Evolutionary conservation across 345 rosid genomes (phyloP).

Genomic region (Kernera saxatilis): DNA sequence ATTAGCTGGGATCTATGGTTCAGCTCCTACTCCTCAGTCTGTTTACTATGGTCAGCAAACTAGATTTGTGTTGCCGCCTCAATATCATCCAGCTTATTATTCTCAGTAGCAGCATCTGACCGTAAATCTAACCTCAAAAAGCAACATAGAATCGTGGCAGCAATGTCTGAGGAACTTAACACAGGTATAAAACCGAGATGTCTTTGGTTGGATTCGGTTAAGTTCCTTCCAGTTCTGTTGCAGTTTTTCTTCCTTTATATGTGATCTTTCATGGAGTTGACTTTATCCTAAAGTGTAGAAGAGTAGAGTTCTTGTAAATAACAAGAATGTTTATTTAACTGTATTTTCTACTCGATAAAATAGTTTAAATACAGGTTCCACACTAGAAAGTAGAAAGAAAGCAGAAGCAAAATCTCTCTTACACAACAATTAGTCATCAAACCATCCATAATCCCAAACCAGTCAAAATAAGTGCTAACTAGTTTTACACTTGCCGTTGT

Average conservation of each 20-base stretch:
- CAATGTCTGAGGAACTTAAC: neutral
- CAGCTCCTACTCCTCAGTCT: conserved; percentile 37
- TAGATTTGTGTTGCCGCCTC: conserved; percentile 44
- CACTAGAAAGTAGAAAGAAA: conserved; percentile 10
- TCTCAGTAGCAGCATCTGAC: conserved; percentile 45
- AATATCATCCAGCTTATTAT: conserved; percentile 45
- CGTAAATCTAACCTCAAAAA: conserved; percentile 21
- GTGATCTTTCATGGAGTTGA: neutral
- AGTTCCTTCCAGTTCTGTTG: too few species aligned
- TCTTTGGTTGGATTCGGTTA: too few species aligned
- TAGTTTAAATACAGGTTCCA: neutral
- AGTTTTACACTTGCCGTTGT: neutral
- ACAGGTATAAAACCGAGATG: too few species aligned
- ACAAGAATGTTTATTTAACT: neutral
- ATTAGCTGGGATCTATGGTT: conserved; percentile 33
- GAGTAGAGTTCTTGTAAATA: neutral
- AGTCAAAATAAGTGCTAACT: neutral
- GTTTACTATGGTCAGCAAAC: conserved; percentile 38
- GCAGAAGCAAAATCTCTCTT: neutral
- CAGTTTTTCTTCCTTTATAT: too few species aligned
- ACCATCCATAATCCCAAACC: neutral
- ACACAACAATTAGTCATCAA: neutral
- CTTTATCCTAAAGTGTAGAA: conserved; percentile 15
- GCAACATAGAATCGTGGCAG: conserved; percentile 1
- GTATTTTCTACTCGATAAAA: neutral